Conservation (phyloP, 2,329 filamentous ascomycete species). For the Colletotrichum simmondsii region DNA sequence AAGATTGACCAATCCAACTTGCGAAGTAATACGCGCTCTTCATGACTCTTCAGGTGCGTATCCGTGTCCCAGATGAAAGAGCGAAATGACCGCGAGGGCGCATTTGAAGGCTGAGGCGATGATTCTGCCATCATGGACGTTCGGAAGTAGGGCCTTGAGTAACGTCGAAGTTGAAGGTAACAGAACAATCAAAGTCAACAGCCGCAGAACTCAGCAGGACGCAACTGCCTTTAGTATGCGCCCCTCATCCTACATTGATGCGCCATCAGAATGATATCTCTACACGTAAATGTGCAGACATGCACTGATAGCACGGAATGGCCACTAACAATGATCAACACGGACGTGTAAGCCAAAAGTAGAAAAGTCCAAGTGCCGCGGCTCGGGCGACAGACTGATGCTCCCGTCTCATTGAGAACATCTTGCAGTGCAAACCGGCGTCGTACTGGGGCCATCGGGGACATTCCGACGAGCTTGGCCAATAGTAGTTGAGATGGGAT, state of each 20-base stretch:
- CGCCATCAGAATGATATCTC: neutral
- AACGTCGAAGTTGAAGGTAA: too few species aligned
- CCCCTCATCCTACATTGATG: neutral
- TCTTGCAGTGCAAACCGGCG: neutral
- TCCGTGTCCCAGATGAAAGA: slow-evolving; percentile 44
- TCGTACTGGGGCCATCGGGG: neutral
- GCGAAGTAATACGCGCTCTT: slow-evolving; percentile 38
- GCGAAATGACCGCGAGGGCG: slow-evolving; percentile 37
- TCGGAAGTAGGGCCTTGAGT: too few species aligned
- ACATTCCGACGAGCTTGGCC: neutral
- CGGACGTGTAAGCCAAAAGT: neutral
- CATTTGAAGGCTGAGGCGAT: neutral
- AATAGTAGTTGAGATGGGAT: slow-evolving; percentile 3
- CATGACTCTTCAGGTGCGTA: slow-evolving; percentile 40
- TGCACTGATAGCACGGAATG: neutral
- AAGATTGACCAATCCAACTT: slow-evolving; percentile 41
- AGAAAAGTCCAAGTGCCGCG: slow-evolving; percentile 4
- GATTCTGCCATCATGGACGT: neutral
- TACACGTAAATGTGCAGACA: neutral
- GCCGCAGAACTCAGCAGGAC: neutral
- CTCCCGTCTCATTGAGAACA: neutral
- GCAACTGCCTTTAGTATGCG: neutral
- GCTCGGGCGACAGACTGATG: neutral
- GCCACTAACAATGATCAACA: neutral
- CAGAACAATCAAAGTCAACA: too few species aligned